phyloP scores from a whole-genome alignment of 331 rosid genomes.

The Rhamnella rubrinervis region DNA sequence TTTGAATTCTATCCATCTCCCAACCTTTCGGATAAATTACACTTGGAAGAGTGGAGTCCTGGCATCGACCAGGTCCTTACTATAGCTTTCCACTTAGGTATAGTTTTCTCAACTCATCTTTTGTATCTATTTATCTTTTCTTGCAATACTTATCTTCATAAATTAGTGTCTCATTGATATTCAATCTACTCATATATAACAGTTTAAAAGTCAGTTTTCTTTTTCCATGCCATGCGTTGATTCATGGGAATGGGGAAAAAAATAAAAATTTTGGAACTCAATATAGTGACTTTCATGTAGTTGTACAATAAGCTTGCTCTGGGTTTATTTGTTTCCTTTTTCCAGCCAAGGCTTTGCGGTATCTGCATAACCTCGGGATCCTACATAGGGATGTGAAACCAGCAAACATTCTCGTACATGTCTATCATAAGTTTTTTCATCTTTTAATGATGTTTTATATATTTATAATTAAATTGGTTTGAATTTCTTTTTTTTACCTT shows the following conservation, averaged over 20 bases:
- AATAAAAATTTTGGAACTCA: not conserved
- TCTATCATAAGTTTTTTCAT: slow-evolving; percentile 30
- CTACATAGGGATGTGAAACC: slow-evolving; percentile 97
- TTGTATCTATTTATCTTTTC: not conserved
- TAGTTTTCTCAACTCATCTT: not conserved
- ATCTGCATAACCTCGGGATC: slow-evolving; percentile 86
- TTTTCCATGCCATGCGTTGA: too few relatives aligned
- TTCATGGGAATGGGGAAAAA: not conserved
- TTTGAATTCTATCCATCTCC: slow-evolving; percentile 64
- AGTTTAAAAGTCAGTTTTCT: too few relatives aligned
- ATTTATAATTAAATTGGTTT: not conserved
- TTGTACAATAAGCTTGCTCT: not conserved
- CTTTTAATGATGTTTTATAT: slow-evolving; percentile 10
- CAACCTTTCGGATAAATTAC: slow-evolving; percentile 75
- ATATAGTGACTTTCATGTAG: not conserved
- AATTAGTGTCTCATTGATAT: not conserved
- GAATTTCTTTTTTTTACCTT: not conserved
- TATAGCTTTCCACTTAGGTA: slow-evolving; percentile 72
- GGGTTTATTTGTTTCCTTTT: slow-evolving; percentile 10
- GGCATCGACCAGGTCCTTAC: slow-evolving; percentile 48
- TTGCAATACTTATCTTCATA: not conserved
- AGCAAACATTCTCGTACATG: slow-evolving; percentile 80
- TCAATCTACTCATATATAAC: not conserved
- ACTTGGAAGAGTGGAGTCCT: slow-evolving; percentile 81
- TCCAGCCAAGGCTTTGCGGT: slow-evolving; percentile 86